Conservation (phyloP, 805 yeast genomes). For the Starmerella asiatica region DNA sequence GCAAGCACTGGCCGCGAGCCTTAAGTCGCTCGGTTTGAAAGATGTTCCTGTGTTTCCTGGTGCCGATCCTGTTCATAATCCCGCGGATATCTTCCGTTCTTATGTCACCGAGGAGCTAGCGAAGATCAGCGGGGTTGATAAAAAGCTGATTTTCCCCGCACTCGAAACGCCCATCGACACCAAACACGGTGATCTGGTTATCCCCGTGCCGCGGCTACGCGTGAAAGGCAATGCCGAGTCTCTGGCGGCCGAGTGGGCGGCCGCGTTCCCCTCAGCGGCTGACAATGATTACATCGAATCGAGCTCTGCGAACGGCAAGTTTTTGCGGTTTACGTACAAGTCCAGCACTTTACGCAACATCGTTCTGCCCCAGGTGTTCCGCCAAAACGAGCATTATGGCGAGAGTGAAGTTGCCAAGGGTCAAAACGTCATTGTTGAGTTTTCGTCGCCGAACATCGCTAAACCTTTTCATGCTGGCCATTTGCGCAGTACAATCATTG, state of each 20-base stretch:
- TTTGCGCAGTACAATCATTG: constrained; percentile 92
- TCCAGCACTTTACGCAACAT: constrained; percentile 51
- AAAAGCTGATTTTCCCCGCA: constrained; percentile 59
- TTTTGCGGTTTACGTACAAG: constrained; percentile 76
- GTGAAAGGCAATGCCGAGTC: constrained; percentile 65
- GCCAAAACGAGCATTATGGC: constrained; percentile 52
- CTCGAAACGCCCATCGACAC: constrained; percentile 74
- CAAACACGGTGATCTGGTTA: constrained; percentile 84
- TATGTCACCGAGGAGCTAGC: constrained; percentile 71
- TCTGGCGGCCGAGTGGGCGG: constrained; percentile 65
- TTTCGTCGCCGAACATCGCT: constrained; percentile 96
- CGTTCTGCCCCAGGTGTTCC: constrained; percentile 57
- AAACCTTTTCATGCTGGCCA: constrained; percentile 99
- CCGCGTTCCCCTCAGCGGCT: constrained; percentile 43
- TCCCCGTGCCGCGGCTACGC: constrained; percentile 83
- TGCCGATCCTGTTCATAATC: constrained; percentile 64
- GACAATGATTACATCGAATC: constrained; percentile 48
- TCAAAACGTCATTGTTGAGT: constrained; percentile 68
- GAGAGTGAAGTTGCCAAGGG: constrained; percentile 56
- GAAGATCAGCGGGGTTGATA: constrained; percentile 57
- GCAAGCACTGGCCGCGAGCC: constrained; percentile 15
- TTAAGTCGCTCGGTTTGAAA: constrained; percentile 18
- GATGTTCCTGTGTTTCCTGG: constrained; percentile 28
- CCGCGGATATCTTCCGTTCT: constrained; percentile 79
- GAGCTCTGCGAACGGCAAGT: constrained; percentile 77